A percentile compares a stretch with the other conserved stretches of the same genome.
These are phyloP conservation scores for Coprinellus aureogranulatus DNA, from an alignment of 768 basidiomycete species.

Conservation along the genomic window DNA sequence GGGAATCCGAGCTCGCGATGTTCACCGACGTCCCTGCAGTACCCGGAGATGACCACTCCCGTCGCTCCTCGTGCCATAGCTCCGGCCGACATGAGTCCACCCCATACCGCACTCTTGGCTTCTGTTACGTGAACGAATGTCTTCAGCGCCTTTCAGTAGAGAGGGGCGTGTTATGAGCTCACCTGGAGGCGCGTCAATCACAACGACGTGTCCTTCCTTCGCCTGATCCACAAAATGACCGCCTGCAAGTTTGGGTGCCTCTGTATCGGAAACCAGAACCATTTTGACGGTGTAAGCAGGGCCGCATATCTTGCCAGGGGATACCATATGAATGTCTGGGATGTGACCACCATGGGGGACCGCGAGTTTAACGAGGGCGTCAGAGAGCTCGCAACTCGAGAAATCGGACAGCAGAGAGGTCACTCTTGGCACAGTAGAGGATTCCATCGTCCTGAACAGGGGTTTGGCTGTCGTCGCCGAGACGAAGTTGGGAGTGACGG, in stretches of 20 bases:
- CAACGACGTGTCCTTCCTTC: slow-evolving; percentile 59
- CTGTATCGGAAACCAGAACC: slow-evolving; percentile 56
- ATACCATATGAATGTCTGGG: slow-evolving; percentile 68
- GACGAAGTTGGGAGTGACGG: background rate
- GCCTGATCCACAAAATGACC: slow-evolving; percentile 83
- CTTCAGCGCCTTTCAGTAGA: background rate
- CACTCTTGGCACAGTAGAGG: background rate
- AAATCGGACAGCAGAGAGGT: slow-evolving; percentile 34
- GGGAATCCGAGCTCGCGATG: slow-evolving; percentile 69
- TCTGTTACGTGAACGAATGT: slow-evolving; percentile 36
- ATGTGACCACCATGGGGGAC: slow-evolving; percentile 71
- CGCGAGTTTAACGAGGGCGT: slow-evolving; percentile 81
- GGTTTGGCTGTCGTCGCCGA: background rate
- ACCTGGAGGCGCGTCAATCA: slow-evolving; percentile 77
- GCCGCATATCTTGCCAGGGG: slow-evolving; percentile 53
- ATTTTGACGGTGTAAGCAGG: slow-evolving; percentile 89
- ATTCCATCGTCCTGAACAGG: background rate
- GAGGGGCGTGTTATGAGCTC: background rate
- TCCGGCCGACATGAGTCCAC: slow-evolving; percentile 87
- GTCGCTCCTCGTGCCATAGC: slow-evolving; percentile 66
- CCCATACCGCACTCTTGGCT: slow-evolving; percentile 84
- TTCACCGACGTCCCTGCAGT: slow-evolving; percentile 82
- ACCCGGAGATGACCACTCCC: slow-evolving; percentile 81
- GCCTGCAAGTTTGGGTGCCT: slow-evolving; percentile 56
- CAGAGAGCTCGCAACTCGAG: slow-evolving; percentile 83